phyloP scores from a whole-genome alignment of 352 stramenopile genomes.

The Pythium periplocum region DNA sequence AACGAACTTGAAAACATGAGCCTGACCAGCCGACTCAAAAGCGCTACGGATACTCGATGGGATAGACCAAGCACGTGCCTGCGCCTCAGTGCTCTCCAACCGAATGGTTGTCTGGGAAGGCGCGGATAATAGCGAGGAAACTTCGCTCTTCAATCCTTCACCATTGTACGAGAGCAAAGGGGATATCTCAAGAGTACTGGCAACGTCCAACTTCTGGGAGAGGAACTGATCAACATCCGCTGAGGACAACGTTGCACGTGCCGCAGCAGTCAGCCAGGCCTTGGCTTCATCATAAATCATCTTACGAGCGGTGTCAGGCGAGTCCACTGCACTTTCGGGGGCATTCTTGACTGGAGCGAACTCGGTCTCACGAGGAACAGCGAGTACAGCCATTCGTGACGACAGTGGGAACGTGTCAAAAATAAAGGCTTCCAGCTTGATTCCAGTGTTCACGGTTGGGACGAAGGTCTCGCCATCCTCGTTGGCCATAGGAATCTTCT shows the following conservation, averaged over 20 bases:
- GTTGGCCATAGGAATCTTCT: slow-evolving; percentile 96
- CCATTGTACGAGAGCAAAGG: slow-evolving; percentile 85
- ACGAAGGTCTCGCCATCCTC: slow-evolving; percentile 72
- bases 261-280: slow-evolving; percentile 53
- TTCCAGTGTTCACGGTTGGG: slow-evolving; percentile 87
- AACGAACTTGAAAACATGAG: slow-evolving; percentile 44
- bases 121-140: slow-evolving; percentile 22
- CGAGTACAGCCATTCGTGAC: slow-evolving; percentile 90
- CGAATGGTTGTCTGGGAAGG: slow-evolving; percentile 26
- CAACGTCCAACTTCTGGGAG: slow-evolving; percentile 28
- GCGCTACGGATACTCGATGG: slow-evolving; percentile 27
- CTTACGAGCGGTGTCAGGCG: slow-evolving; percentile 74
- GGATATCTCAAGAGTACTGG: slow-evolving; percentile 67
- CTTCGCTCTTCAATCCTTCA: slow-evolving; percentile 53
- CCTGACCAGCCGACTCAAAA: slow-evolving; percentile 32
- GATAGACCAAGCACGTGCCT: slow-evolving; percentile 22
- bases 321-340: slow-evolving; percentile 65
- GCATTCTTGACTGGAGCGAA: slow-evolving; percentile 93
- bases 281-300: slow-evolving; percentile 68
- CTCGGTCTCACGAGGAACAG: slow-evolving; percentile 89
- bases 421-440: slow-evolving; percentile 99
- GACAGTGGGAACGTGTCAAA: slow-evolving; percentile 98
- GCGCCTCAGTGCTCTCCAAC: slow-evolving; percentile 25
- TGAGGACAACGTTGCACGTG: slow-evolving; percentile 23
- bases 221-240: slow-evolving; percentile 26